Evolutionary conservation across 352 stramenopile genomes (phyloP).

Genomic region (Phytophthora europaea): DNA sequence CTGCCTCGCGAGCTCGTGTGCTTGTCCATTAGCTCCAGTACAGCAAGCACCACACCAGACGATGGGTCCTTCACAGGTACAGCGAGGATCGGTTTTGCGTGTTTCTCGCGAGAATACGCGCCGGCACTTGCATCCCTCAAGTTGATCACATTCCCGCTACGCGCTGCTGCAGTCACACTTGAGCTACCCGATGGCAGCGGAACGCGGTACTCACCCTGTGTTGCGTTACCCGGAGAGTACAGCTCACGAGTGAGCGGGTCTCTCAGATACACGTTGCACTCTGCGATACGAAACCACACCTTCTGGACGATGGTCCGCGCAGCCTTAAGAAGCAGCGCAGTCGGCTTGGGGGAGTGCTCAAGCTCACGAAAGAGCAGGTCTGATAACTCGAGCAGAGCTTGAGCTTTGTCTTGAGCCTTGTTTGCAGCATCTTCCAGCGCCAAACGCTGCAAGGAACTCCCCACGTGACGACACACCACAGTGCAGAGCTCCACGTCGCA

Average conservation of each 20-base stretch:
- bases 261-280: slow-evolving; percentile 78
- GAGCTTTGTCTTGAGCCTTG: slow-evolving; percentile 70
- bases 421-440: slow-evolving; percentile 67
- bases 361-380: slow-evolving; percentile 72
- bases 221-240: slow-evolving; percentile 57
- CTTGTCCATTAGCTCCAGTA: slow-evolving; percentile 79
- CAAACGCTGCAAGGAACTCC: slow-evolving; percentile 60
- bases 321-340: slow-evolving; percentile 54
- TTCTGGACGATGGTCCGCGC: slow-evolving; percentile 32
- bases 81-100: slow-evolving; percentile 64
- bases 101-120: slow-evolving; percentile 33
- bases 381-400: slow-evolving; percentile 74
- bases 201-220: slow-evolving; percentile 59
- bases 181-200: slow-evolving; percentile 51
- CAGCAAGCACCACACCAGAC: slow-evolving; percentile 65
- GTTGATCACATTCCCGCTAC: slow-evolving; percentile 80
- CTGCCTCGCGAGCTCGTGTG: slow-evolving; percentile 1
- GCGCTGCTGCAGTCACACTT: slow-evolving; percentile 69
- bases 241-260: slow-evolving; percentile 69
- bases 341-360: slow-evolving; percentile 70
- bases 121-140: slow-evolving; percentile 69
- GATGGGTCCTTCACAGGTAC: slow-evolving; percentile 85
- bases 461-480: slow-evolving; percentile 66
- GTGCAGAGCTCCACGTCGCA: slow-evolving; percentile 67
- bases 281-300: slow-evolving; percentile 30